Evolutionary conservation across 1,284 basidiomycete genomes (phyloP).

Genomic region (Chiua sp.): DNA sequence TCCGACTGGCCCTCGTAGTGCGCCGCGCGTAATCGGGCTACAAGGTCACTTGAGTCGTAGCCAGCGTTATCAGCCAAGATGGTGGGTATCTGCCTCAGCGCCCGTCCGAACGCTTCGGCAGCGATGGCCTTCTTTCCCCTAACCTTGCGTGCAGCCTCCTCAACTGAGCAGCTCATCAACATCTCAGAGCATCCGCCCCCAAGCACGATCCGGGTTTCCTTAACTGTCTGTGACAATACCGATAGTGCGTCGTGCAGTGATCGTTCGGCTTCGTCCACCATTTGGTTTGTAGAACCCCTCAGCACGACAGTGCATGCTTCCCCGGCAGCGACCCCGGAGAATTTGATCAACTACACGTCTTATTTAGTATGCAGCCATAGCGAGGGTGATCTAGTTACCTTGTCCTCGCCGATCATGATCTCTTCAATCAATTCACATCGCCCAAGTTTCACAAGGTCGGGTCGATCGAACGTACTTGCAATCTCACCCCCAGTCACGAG

Average conservation of each 20-base stretch:
- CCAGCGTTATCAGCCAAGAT: conserved; percentile 99
- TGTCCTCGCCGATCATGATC: conserved; percentile 99
- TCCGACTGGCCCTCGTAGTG: conserved; percentile 91
- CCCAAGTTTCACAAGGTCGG: conserved; percentile 94
- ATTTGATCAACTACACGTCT: conserved; percentile 91
- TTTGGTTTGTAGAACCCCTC: conserved; percentile 96
- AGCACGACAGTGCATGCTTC: conserved; percentile 99
- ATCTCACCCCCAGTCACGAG: conserved; percentile 99
- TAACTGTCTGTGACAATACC: conserved; percentile 97
- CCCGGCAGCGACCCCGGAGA: conserved; percentile 97
- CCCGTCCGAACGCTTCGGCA: conserved; percentile 89
- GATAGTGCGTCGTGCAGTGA: conserved; percentile 98
- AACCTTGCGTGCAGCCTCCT: conserved; percentile 85
- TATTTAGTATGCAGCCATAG: background rate
- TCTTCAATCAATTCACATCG: conserved; percentile 97
- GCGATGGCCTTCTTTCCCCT: conserved; percentile 97
- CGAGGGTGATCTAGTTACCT: conserved; percentile 55
- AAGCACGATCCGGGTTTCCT: conserved; percentile 93
- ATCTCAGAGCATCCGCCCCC: conserved; percentile 99
- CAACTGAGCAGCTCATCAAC: conserved; percentile 95
- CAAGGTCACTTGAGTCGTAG: conserved; percentile 96
- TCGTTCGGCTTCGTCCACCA: conserved; percentile 99
- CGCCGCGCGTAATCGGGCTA: conserved; percentile 88
- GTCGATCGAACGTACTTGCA: conserved; percentile 93
- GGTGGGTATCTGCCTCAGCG: conserved; percentile 93